A percentile compares a stretch with the other conserved stretches of the same genome.
phyloP scores from a whole-genome alignment of 805 yeast species.

The Scheffersomyces lignosus region DNA sequence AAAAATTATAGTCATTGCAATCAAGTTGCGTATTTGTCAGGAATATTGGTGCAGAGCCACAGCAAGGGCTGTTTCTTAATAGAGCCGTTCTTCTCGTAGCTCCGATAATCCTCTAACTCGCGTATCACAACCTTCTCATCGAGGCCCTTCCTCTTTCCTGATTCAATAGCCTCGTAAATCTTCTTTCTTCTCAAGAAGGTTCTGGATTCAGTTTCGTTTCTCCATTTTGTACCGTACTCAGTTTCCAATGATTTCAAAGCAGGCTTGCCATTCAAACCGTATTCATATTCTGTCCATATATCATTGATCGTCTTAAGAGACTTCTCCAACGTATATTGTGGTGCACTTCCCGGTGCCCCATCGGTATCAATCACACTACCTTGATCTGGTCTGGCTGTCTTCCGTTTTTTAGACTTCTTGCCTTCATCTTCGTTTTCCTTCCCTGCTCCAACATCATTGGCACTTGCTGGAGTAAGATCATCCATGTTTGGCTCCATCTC shows the following conservation, averaged over 20 bases:
- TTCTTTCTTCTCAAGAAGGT: slow-evolving; percentile 54
- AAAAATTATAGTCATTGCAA: neutral
- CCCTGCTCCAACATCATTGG: no score
- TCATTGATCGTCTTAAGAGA: slow-evolving; percentile 26
- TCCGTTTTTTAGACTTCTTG: neutral
- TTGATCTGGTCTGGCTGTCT: neutral
- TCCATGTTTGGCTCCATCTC: neutral
- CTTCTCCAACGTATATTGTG: slow-evolving; percentile 10
- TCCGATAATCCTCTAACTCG: slow-evolving; percentile 47
- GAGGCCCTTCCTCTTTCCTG: slow-evolving; percentile 46
- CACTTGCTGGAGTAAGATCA: neutral
- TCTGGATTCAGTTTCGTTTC: slow-evolving; percentile 54
- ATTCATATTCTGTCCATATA: slow-evolving; percentile 58
- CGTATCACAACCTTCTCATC: slow-evolving; percentile 42
- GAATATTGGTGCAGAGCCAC: slow-evolving; percentile 15
- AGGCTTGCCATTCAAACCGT: slow-evolving; percentile 53
- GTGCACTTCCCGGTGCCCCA: neutral
- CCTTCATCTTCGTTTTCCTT: slow-evolving; percentile 1
- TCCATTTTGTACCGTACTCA: slow-evolving; percentile 55
- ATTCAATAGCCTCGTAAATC: slow-evolving; percentile 55
- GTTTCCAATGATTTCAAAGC: slow-evolving; percentile 50
- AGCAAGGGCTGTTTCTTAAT: slow-evolving; percentile 29
- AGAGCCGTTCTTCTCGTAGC: slow-evolving; percentile 38
- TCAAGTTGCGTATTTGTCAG: slow-evolving; percentile 9
- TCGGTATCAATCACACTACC: neutral